Evolutionary conservation across 2,329 filamentous ascomycete species (phyloP).

Genomic region (Beauveria caledonica): DNA sequence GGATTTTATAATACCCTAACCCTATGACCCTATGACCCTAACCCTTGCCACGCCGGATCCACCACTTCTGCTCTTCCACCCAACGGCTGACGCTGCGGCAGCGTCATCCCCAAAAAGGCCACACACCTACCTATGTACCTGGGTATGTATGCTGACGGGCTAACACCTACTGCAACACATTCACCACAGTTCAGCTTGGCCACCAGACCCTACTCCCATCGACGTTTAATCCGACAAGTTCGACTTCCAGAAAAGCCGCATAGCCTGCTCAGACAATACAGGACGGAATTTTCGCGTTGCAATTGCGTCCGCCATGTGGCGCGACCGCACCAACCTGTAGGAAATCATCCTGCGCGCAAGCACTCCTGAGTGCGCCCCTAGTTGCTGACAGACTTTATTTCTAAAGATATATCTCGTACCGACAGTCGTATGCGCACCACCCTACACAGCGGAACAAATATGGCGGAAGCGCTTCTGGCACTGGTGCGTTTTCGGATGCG

Average conservation of each 20-base stretch:
- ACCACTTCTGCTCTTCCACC: not conserved
- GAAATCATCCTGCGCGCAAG: slow-evolving; percentile 18
- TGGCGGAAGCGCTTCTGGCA: slow-evolving; percentile 38
- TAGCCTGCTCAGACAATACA: not conserved
- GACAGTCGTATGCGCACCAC: slow-evolving; percentile 95
- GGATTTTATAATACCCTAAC: too few relatives aligned
- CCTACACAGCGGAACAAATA: slow-evolving; percentile 77
- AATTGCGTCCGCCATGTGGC: slow-evolving; percentile 74
- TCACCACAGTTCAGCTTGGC: not conserved
- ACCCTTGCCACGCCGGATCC: not conserved
- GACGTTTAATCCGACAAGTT: not conserved
- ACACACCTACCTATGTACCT: not conserved
- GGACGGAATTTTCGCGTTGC: not conserved
- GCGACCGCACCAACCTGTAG: slow-evolving; percentile 97
- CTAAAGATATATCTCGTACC: slow-evolving; percentile 90
- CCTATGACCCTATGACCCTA: too few relatives aligned
- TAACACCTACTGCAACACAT: not conserved
- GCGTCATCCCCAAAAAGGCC: slow-evolving; percentile 10
- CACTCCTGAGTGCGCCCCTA: not conserved
- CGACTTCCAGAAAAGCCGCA: not conserved
- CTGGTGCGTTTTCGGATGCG: slow-evolving; percentile 50
- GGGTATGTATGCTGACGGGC: too few relatives aligned
- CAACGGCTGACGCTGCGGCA: not conserved
- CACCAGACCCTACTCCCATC: not conserved
- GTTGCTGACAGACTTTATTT: slow-evolving; percentile 17